Base-by-base conservation (phyloP, 768 basidiomycete genomes). In the Lentinula edodes region DNA sequence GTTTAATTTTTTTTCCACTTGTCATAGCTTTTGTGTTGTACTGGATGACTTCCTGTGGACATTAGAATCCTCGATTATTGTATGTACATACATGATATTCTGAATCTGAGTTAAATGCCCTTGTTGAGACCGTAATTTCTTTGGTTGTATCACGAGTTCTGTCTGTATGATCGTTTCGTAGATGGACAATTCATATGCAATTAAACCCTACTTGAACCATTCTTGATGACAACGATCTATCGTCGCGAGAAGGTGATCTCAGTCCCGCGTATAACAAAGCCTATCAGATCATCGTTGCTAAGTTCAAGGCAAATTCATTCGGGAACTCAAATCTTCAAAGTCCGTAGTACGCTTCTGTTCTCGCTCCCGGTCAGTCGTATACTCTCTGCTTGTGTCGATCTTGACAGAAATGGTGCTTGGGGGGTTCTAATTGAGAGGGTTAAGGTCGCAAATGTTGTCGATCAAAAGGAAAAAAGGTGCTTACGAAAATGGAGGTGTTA, bases 361-460 rank as follows among this genome's bases (percentile, higher is more conserved):
- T n/a, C 16, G 38, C 7, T 42, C 36, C 2, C 35, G 23, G 18
- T 59, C 58, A n/a, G 58, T 35, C 6, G 28, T 32, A 15, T 18
- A 50, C 23, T 59, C 58, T 20, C 48, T 59, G 35, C 45, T 32
- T 12, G 62, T 63, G 42, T 63, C 62, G 43, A 63, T 61, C 51
- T 63, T 60, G 45, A 63, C 60, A 12, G 62, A 53, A 34, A 63
- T 63, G 28, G 45, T 38, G 18, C 45, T 45, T 35, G 38, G 54
- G 18, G 38, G 58, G 46, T 34, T 59, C 58, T 59, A 41, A 28
- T 43, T 45, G 10, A 18, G n/a, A 41, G n/a, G 15, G 7, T 16
- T 18, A 9, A n/a, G 18, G 32, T 34, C 20, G 23, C 10, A 12
- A 4, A 28, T 28, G 12, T 13, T 28, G 6, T 15, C 10, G 46